phyloP scores from a whole-genome alignment of 441 rosid genomes.

The Adansonia gregorii region DNA sequence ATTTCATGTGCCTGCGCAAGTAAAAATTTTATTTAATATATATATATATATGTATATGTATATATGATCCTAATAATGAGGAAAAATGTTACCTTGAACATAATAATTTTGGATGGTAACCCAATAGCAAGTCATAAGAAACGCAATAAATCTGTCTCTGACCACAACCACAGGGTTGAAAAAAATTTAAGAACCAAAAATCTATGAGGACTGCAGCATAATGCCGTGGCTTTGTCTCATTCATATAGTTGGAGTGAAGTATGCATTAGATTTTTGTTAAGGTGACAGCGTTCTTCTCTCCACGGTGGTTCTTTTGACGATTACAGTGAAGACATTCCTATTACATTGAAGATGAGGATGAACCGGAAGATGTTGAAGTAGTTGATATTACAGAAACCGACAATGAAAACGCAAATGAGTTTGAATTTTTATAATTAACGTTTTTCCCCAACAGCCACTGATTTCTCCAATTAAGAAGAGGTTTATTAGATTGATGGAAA shows the following conservation, averaged over 20 bases:
- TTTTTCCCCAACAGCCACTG: not conserved
- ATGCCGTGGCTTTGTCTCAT: not conserved
- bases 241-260: not conserved
- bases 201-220: not conserved
- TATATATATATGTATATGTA: too few relatives aligned
- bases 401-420: conserved; percentile 21
- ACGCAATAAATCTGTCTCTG: not conserved
- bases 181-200: not conserved
- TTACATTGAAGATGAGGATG: conserved; percentile 66
- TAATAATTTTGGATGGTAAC: not conserved
- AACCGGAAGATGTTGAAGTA: conserved; percentile 61
- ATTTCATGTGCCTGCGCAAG: too few relatives aligned
- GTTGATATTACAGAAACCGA: conserved; percentile 36
- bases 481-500: not conserved
- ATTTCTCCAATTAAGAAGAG: not conserved
- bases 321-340: conserved; percentile 70
- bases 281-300: not conserved
- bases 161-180: not conserved
- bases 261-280: not conserved
- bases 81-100: not conserved
- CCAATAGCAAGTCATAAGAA: not conserved
- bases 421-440: too few relatives aligned
- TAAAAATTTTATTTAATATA: too few relatives aligned
- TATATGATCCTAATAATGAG: too few relatives aligned
- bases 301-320: conserved; percentile 40